These are phyloP conservation scores for Podospora fimiseda DNA, from an alignment of 495 filamentous ascomycete species.

Conservation along the genomic window DNA sequence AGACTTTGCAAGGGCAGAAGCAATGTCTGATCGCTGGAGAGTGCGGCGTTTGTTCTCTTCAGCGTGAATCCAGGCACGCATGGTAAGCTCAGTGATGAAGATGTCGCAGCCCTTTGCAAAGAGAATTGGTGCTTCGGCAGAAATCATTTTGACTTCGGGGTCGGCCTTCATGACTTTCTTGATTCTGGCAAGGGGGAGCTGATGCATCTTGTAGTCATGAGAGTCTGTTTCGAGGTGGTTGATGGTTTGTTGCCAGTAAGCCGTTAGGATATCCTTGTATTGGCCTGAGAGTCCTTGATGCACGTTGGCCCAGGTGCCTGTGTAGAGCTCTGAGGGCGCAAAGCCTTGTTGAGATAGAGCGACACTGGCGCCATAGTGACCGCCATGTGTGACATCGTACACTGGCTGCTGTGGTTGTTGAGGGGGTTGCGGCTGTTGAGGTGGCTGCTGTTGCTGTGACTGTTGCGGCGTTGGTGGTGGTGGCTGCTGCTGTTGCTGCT, in stretches of 20 bases:
- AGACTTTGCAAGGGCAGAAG: constrained; percentile 87
- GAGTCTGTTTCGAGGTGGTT: constrained; percentile 87
- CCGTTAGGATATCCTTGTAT: constrained; percentile 93
- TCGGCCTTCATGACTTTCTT: constrained; percentile 99
- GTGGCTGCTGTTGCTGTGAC: constrained; percentile 1
- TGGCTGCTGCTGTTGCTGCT: constrained; percentile 39
- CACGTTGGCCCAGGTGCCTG: constrained; percentile 92
- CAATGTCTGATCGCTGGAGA: constrained; percentile 92
- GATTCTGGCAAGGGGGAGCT: constrained; percentile 90
- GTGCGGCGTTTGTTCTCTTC: constrained; percentile 98
- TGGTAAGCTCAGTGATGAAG: constrained; percentile 97
- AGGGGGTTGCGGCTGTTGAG: neutral
- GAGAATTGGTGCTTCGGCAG: constrained; percentile 92
- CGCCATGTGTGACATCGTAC: constrained; percentile 76
- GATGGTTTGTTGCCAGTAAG: constrained; percentile 98
- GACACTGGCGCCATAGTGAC: constrained; percentile 87
- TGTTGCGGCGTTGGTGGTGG: no score
- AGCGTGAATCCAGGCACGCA: constrained; percentile 99
- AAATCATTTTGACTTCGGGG: constrained; percentile 99
- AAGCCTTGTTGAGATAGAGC: constrained; percentile 61
- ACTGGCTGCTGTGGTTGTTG: constrained; percentile 35
- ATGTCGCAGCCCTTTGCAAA: constrained; percentile 99
- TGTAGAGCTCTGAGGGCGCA: constrained; percentile 83
- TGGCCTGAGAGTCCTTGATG: constrained; percentile 90
- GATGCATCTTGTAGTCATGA: constrained; percentile 97